A percentile compares a stretch with the other conserved stretches of the same genome.
These are phyloP conservation scores for Panicum miliaceum DNA, from an alignment of 176 grass and related monocot species.

Conservation along the genomic window DNA sequence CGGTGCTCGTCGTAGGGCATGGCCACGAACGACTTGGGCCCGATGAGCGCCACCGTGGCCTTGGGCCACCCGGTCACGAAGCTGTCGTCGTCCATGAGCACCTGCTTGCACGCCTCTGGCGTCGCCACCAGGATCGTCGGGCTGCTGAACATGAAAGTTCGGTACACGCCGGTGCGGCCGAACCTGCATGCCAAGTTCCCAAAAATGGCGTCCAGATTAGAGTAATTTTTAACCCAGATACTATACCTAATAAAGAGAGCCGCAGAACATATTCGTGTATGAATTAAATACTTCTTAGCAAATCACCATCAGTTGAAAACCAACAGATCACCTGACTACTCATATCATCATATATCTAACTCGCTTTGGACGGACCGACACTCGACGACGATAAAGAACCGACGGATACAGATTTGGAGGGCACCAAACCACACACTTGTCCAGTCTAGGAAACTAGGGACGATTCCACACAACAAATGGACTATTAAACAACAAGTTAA, in stretches of 20 bases:
- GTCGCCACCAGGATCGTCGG: constrained; percentile 66
- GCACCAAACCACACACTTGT: neutral
- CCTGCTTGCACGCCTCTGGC: constrained; percentile 70
- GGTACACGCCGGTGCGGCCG: constrained; percentile 69
- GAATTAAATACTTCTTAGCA: neutral
- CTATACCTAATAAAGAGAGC: neutral
- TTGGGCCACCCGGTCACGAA: constrained; percentile 85
- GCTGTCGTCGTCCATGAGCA: constrained; percentile 83
- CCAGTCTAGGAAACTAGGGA: neutral
- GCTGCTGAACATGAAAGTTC: constrained; percentile 90
- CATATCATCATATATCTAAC: too few relatives aligned
- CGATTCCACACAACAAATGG: neutral
- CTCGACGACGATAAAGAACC: neutral
- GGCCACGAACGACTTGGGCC: constrained; percentile 72
- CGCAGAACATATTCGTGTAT: neutral
- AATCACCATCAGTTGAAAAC: neutral
- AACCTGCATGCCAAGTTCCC: constrained; percentile 48
- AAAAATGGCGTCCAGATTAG: neutral
- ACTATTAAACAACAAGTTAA: neutral
- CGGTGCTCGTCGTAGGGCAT: constrained; percentile 82
- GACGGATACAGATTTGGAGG: neutral
- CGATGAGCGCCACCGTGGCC: constrained; percentile 69
- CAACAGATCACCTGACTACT: neutral
- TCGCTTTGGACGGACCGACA: constrained; percentile 18
- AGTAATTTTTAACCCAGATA: too few relatives aligned